Evolutionary conservation across 2,329 filamentous ascomycete species (phyloP).

Genomic region (Pestalotiopsis sp.): DNA sequence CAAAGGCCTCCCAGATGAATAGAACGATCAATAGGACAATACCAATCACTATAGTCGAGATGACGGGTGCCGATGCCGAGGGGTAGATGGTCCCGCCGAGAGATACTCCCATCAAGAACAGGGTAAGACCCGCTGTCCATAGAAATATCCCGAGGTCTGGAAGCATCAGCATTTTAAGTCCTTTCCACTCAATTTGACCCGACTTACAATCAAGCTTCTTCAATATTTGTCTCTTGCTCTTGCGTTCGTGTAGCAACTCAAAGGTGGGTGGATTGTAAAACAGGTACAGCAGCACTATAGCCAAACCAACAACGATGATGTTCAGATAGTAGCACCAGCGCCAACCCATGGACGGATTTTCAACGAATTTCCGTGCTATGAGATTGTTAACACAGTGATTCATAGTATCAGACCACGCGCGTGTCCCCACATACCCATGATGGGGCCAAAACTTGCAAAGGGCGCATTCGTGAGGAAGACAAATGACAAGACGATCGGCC

Average conservation of each 20-base stretch:
- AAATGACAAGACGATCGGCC: slow-evolving; percentile 34
- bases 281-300: slow-evolving; percentile 36
- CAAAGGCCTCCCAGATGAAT: slow-evolving; percentile 38
- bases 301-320: slow-evolving; percentile 36
- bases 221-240: slow-evolving; percentile 36
- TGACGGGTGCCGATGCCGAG: slow-evolving; percentile 43
- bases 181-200: not conserved
- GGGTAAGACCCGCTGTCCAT: slow-evolving; percentile 45
- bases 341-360: slow-evolving; percentile 37
- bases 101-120: slow-evolving; percentile 49
- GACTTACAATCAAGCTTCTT: slow-evolving; percentile 37
- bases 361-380: slow-evolving; percentile 36
- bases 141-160: slow-evolving; percentile 43
- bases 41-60: slow-evolving; percentile 39
- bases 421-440: slow-evolving; percentile 29
- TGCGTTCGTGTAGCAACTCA: slow-evolving; percentile 38
- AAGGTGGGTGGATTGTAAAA: slow-evolving; percentile 46
- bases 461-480: slow-evolving; percentile 37
- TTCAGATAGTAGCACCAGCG: slow-evolving; percentile 45
- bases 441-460: slow-evolving; percentile 36
- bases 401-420: not conserved
- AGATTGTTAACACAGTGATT: not conserved
- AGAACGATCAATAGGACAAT: slow-evolving; percentile 34
- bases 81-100: slow-evolving; percentile 45
- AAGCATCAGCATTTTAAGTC: not conserved